Percentiles rank a stretch among this genome's conserved stretches.
Evolutionary conservation across 345 rosid genomes (phyloP).

Genomic region (Jatropha curcas): DNA sequence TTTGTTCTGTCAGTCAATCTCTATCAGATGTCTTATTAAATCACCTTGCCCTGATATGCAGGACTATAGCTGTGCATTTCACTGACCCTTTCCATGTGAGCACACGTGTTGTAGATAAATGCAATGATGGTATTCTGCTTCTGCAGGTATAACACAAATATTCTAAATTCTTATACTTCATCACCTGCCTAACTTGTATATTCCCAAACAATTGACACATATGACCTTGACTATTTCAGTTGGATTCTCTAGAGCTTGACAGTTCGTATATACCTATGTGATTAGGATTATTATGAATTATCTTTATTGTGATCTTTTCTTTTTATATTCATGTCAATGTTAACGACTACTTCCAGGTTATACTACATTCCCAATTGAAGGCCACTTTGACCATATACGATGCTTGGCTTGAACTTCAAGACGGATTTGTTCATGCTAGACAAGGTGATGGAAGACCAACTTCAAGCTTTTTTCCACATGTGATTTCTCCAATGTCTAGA

Average conservation of each 20-base stretch:
- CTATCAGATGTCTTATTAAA: constrained; percentile 12
- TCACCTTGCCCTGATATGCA: constrained; percentile 31
- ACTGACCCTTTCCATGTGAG: constrained; percentile 90
- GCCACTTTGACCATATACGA: constrained; percentile 76
- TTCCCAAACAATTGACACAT: not conserved
- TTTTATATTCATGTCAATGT: not conserved
- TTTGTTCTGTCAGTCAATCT: not conserved
- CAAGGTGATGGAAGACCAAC: constrained; percentile 77
- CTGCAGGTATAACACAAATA: constrained; percentile 61
- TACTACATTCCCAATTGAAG: constrained; percentile 85
- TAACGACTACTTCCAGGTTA: constrained; percentile 53
- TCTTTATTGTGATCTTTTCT: not conserved
- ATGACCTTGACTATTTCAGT: too few species aligned
- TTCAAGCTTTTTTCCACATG: constrained; percentile 74
- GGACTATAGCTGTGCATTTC: constrained; percentile 95
- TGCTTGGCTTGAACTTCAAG: constrained; percentile 96
- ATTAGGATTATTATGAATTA: not conserved
- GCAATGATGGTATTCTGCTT: constrained; percentile 77
- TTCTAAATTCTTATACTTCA: not conserved
- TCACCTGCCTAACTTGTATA: not conserved
- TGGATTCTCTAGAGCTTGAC: too few species aligned
- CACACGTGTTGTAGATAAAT: constrained; percentile 73
- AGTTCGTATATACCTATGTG: too few species aligned
- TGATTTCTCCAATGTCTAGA: constrained; percentile 74
- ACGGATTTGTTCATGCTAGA: constrained; percentile 73